These are phyloP conservation scores for Solanum clarkiae DNA, from an alignment of 257 asterid genomes.

Conservation along the genomic window DNA sequence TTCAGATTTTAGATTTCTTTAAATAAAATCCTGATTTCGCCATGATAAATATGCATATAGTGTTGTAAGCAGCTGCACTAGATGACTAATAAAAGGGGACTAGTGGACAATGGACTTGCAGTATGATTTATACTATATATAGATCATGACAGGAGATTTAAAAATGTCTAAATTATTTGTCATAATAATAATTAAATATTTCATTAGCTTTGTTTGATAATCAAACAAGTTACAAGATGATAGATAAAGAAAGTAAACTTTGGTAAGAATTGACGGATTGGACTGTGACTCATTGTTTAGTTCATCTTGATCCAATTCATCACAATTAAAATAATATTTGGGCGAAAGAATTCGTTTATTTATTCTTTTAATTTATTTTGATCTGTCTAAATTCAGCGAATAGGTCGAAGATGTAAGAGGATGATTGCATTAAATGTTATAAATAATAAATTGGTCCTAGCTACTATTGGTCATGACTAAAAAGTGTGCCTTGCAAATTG, in stretches of 20 bases:
- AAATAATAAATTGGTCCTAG: not conserved
- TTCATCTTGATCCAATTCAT: not conserved
- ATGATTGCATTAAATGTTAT: not conserved
- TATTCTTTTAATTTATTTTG: not conserved
- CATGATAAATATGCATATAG: not conserved
- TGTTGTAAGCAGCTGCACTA: not conserved
- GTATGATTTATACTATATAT: not conserved
- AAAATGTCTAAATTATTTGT: too few species aligned
- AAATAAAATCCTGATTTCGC: too few species aligned
- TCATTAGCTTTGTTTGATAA: not conserved
- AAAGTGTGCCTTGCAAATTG: not conserved
- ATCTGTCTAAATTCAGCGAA: not conserved
- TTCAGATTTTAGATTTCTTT: fast-evolving
- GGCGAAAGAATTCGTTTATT: not conserved
- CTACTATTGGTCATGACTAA: not conserved
- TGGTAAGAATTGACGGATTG: not conserved
- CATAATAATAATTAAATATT: too few species aligned
- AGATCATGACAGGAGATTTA: not conserved
- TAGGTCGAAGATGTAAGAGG: not conserved
- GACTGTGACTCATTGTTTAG: not conserved
- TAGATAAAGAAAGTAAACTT: too few species aligned
- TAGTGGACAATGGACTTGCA: not conserved
- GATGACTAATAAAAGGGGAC: not conserved
- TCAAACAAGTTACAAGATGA: not conserved
- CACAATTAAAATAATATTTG: not conserved